phyloP scores from a whole-genome alignment of 2,329 filamentous ascomycete genomes.

The Fusarium buharicum region DNA sequence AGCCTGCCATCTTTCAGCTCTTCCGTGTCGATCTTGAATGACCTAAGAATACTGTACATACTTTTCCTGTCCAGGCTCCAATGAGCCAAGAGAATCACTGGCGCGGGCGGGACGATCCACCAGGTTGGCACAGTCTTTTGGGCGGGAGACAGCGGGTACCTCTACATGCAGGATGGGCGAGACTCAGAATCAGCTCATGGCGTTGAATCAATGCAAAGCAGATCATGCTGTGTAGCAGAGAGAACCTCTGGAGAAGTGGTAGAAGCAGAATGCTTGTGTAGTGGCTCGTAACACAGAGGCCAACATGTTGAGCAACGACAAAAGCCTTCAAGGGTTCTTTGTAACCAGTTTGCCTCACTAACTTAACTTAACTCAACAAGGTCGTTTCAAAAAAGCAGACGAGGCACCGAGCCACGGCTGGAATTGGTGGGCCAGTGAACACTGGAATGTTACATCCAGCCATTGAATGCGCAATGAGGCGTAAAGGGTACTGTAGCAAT shows the following conservation, averaged over 20 bases:
- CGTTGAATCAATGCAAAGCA: constrained; percentile 38
- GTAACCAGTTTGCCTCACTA: background rate
- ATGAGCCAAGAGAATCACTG: constrained; percentile 25
- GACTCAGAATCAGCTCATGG: constrained; percentile 43
- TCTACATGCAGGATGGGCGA: constrained; percentile 15
- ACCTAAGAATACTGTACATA: constrained; percentile 22
- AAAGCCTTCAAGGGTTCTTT: background rate
- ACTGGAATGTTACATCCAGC: constrained; percentile 41
- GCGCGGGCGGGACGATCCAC: constrained; percentile 39
- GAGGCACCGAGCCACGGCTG: constrained; percentile 13
- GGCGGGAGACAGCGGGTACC: constrained; percentile 39
- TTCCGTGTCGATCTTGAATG: constrained; percentile 25
- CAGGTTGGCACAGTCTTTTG: constrained; percentile 36
- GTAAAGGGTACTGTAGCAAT: background rate
- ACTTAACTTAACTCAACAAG: background rate
- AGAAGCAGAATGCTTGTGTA: background rate
- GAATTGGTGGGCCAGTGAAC: constrained; percentile 17
- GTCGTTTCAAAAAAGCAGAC: constrained; percentile 35
- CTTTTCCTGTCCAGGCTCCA: constrained; percentile 35
- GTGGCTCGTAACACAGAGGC: constrained; percentile 10
- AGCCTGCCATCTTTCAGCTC: constrained; percentile 5
- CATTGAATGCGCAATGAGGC: constrained; percentile 15
- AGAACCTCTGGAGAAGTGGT: background rate
- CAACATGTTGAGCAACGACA: constrained; percentile 3
- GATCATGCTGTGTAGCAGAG: constrained; percentile 42